Evolutionary conservation across 768 basidiomycete genomes (phyloP).

Genomic region (Wakefieldia striispora): DNA sequence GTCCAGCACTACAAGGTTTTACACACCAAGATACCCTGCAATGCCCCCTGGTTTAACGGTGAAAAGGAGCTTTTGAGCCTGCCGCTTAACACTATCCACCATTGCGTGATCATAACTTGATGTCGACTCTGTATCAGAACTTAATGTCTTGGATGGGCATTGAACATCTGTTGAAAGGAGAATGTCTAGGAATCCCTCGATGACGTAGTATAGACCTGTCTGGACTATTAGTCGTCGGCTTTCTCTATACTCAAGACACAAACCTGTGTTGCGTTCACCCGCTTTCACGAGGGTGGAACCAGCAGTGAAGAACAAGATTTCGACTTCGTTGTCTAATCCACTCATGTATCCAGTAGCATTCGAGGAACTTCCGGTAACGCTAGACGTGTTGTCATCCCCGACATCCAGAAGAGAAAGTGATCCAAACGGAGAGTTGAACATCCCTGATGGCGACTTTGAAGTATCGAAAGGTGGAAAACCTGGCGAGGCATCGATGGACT

Average conservation of each 20-base stretch:
- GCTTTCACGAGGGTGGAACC: constrained; percentile 85
- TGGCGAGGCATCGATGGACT: constrained; percentile 67
- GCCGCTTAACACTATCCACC: constrained; percentile 30
- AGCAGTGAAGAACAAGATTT: constrained; percentile 89
- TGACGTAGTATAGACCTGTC: constrained; percentile 85
- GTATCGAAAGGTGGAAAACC: constrained; percentile 49
- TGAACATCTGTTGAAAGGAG: constrained; percentile 51
- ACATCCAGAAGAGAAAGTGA: constrained; percentile 71
- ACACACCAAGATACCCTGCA: constrained; percentile 87
- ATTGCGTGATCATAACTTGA: constrained; percentile 32
- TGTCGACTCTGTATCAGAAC: constrained; percentile 38
- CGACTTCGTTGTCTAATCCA: constrained; percentile 94
- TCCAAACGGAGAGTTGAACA: constrained; percentile 66
- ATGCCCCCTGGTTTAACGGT: constrained; percentile 97
- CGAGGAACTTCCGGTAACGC: constrained; percentile 57
- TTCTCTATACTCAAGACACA: constrained; percentile 5
- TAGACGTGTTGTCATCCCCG: constrained; percentile 66
- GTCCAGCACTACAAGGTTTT: background rate
- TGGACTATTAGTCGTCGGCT: background rate
- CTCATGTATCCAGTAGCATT: constrained; percentile 57
- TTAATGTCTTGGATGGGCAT: constrained; percentile 12
- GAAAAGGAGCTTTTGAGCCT: constrained; percentile 71
- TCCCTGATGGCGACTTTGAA: constrained; percentile 33
- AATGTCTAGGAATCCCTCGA: constrained; percentile 95
- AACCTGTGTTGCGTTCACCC: constrained; percentile 86